A percentile compares a stretch with the other conserved stretches of the same genome.
phyloP scores from a whole-genome alignment of 306 rosid species.

The Trichosanthes cucumerina region DNA sequence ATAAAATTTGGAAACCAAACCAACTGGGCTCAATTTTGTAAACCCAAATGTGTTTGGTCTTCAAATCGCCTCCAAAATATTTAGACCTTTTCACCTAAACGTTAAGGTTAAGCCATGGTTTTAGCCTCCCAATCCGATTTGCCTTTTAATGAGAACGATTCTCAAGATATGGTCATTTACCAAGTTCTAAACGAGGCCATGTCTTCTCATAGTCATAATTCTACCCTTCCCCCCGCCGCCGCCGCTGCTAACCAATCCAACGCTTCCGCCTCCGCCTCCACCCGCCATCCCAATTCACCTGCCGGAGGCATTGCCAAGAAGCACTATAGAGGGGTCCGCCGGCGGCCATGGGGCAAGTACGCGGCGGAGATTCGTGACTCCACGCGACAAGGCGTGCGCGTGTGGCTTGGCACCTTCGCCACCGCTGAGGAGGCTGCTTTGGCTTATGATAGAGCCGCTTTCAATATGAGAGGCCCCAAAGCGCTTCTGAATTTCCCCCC shows the following conservation, averaged over 20 bases:
- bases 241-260: slow-evolving; percentile 9
- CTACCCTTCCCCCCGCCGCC: slow-evolving; percentile 19
- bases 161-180: slow-evolving; percentile 83
- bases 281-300: slow-evolving; percentile 20
- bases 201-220: neutral
- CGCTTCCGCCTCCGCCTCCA: neutral
- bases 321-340: slow-evolving; percentile 80
- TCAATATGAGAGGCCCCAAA: slow-evolving; percentile 64
- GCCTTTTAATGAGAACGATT: slow-evolving; percentile 76
- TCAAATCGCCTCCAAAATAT: neutral
- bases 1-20: neutral
- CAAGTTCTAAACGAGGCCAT: slow-evolving; percentile 63
- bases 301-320: slow-evolving; percentile 36
- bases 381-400: slow-evolving; percentile 46
- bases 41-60: neutral
- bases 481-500: slow-evolving; percentile 75
- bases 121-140: slow-evolving; percentile 46
- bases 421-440: slow-evolving; percentile 90
- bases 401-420: slow-evolving; percentile 80
- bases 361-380: slow-evolving; percentile 95
- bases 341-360: slow-evolving; percentile 85
- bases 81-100: neutral
- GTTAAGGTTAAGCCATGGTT: slow-evolving; percentile 19
- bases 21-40: neutral
- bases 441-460: slow-evolving; percentile 85